Conservation (phyloP, 2,329 filamentous ascomycete species). For the Clonostachys solani region DNA sequence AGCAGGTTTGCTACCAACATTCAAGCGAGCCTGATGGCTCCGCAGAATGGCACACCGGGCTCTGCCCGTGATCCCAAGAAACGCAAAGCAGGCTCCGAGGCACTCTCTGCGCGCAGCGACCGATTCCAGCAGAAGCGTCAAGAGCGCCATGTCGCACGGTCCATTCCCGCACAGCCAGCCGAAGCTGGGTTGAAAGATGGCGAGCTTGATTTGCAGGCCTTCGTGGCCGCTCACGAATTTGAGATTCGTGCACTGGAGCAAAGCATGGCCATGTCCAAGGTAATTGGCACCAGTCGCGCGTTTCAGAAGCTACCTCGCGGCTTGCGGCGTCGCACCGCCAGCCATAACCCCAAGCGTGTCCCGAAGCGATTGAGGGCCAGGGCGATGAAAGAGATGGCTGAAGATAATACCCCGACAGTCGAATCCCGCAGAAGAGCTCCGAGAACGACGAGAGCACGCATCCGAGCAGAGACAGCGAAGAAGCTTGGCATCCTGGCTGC, state of each 20-base stretch:
- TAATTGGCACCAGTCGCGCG: slow-evolving; percentile 59
- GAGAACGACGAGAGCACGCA: slow-evolving; percentile 48
- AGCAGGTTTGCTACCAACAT: too few relatives aligned
- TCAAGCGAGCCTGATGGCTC: background rate
- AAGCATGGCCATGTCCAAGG: slow-evolving; percentile 73
- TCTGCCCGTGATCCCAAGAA: slow-evolving; percentile 11
- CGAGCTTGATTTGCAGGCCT: slow-evolving; percentile 79
- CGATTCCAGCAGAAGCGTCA: slow-evolving; percentile 32
- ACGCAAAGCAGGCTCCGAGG: slow-evolving; percentile 13
- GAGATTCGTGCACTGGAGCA: slow-evolving; percentile 83
- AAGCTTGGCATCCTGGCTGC: slow-evolving; percentile 61
- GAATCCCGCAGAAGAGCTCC: slow-evolving; percentile 60
- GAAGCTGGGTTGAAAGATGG: slow-evolving; percentile 59
- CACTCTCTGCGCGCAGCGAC: slow-evolving; percentile 9
- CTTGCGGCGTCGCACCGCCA: slow-evolving; percentile 82
- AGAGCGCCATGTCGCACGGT: slow-evolving; percentile 40
- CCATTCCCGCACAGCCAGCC: slow-evolving; percentile 44
- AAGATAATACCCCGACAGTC: slow-evolving; percentile 86
- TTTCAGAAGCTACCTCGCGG: slow-evolving; percentile 89
- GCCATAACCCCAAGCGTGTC: slow-evolving; percentile 89
- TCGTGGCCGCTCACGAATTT: slow-evolving; percentile 80
- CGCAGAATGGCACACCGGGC: background rate
- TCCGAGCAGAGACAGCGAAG: slow-evolving; percentile 74
- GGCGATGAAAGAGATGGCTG: slow-evolving; percentile 71
- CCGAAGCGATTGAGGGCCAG: slow-evolving; percentile 70